These are phyloP conservation scores for Davidsoniella neocaledoniae DNA, from an alignment of 2,329 filamentous ascomycete species.

Conservation along the genomic window DNA sequence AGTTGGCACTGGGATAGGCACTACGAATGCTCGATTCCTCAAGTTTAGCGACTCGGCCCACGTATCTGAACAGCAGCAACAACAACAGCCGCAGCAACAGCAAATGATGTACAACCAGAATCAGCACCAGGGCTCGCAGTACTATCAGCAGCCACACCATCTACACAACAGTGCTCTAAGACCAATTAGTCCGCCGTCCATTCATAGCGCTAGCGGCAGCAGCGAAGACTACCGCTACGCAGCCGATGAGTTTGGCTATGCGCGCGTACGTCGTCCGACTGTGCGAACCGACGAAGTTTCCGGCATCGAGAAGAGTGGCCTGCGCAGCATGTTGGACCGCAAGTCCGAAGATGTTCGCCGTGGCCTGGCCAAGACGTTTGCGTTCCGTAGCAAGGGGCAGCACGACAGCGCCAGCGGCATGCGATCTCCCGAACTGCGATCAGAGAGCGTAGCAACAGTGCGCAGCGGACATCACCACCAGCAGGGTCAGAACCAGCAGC, in stretches of 20 bases:
- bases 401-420: neutral
- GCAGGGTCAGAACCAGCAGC: neutral
- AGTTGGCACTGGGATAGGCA: conserved; percentile 23
- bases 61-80: conserved; percentile 9
- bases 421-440: conserved; percentile 13
- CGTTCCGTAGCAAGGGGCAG: conserved; percentile 28
- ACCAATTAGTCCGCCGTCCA: conserved; percentile 18
- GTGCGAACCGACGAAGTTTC: conserved; percentile 33
- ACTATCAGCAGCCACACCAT: neutral
- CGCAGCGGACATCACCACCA: conserved; percentile 11
- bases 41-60: conserved; percentile 26
- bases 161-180: neutral
- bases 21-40: conserved; percentile 27
- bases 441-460: conserved; percentile 15
- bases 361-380: conserved; percentile 36
- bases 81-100: conserved; percentile 13
- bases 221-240: conserved; percentile 1
- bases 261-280: conserved; percentile 25
- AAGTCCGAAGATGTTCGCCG: conserved; percentile 38
- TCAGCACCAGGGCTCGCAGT: conserved; percentile 4
- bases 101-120: conserved; percentile 6
- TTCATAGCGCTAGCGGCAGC: neutral
- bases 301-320: conserved; percentile 37
- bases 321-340: conserved; percentile 35
- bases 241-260: conserved; percentile 27